Base-by-base conservation (phyloP, 75 land plant genomes). In the Pseudotsuga menziesii region DNA sequence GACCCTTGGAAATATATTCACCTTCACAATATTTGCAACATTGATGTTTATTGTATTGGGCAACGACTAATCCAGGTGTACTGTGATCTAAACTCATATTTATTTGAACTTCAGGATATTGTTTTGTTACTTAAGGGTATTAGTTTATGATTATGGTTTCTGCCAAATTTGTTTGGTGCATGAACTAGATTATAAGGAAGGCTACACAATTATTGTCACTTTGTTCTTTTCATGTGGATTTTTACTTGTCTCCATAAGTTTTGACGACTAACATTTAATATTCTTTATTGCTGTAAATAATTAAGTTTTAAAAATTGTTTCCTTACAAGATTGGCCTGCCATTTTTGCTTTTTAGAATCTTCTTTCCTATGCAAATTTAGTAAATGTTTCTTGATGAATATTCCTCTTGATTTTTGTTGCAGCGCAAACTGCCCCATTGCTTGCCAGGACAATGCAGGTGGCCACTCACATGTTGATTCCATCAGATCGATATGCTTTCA, bases 401-500 rank as follows among this genome's bases (percentile, higher is more conserved):
- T 41, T 23, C 72, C 25, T 77, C 39, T 20, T 81, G 57, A 56
- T 78, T 54, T 74, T 59, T 8, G 19, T 74, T 82, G 72, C 88
- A 94, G 94, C 5, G 84, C 61, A 19, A 76, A 81, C 44, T 58
- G 76, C 44, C n/a, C 82, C 22, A 83, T 89, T 74, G 79, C 66
- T 60, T 83, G 89, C 57, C 48, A 76, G 25, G 88, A 90, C 59
- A 78, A 63, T 52, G 77, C 84, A 29, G 62, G 56, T 32, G 87
- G 81, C 11, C 81, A 82, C 35, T 25, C 78, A 52, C 99, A 96
- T 82, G 80, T 80, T 4, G 95, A 92, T 78, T 83, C 93, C 23
- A 89, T 96, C 16, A 83, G 95, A 80, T 88, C 92, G 15, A 80
- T 92, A 54, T 73, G 83, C 4, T 96, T 90, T 77, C 78, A 87